These are phyloP conservation scores for Helotiales sp. DNA, from an alignment of 2,329 filamentous ascomycete genomes.

Conservation along the genomic window DNA sequence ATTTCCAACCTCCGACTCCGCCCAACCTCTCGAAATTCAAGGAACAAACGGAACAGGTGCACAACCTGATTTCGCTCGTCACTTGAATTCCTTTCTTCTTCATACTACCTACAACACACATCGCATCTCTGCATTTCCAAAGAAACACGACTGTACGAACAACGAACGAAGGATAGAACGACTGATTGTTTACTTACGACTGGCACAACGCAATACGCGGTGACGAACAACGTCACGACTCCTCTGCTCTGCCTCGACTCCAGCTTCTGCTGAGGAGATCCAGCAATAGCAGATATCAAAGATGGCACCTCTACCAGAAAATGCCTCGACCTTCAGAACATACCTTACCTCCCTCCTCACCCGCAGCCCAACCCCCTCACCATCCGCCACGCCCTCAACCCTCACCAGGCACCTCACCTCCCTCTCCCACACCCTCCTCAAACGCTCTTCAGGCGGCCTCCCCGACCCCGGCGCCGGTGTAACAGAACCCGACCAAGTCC, in stretches of 20 bases:
- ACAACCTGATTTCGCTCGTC: conserved; percentile 15
- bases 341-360: conserved; percentile 34
- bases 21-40: conserved; percentile 24
- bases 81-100: background rate
- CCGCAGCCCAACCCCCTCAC: conserved; percentile 29
- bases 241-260: background rate
- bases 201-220: conserved; percentile 3
- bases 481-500: conserved; percentile 56
- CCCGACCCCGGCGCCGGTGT: conserved; percentile 53
- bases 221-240: conserved; percentile 19
- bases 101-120: background rate
- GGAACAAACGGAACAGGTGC: conserved; percentile 9
- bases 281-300: conserved; percentile 10
- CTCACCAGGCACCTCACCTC: conserved; percentile 15
- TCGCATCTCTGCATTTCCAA: background rate
- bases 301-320: conserved; percentile 40
- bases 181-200: background rate
- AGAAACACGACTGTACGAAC: background rate
- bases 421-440: conserved; percentile 17
- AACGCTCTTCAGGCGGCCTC: conserved; percentile 19
- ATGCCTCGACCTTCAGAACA: conserved; percentile 18
- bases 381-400: conserved; percentile 10
- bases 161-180: background rate
- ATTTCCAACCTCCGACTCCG: conserved; percentile 8
- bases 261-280: conserved; percentile 2